Conservation (phyloP, 805 yeast species). For the Saturnispora gosingensis region DNA sequence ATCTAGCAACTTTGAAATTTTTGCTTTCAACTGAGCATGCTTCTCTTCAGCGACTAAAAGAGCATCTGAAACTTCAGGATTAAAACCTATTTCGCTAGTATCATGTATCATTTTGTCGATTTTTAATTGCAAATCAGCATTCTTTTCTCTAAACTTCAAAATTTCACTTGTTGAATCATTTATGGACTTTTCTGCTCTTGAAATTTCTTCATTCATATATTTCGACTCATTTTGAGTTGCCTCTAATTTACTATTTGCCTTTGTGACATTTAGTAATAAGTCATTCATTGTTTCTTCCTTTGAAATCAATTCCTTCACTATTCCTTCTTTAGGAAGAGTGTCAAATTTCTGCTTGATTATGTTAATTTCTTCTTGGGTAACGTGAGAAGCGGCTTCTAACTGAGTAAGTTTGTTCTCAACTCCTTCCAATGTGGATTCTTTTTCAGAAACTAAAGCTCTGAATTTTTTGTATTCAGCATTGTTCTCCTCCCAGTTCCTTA, state of each 20-base stretch:
- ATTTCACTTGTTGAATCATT: conserved; percentile 33
- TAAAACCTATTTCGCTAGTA: conserved; percentile 1
- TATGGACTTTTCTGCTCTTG: conserved; percentile 42
- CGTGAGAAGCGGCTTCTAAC: conserved; percentile 11
- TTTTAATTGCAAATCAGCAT: conserved; percentile 8
- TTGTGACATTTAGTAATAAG: conserved; percentile 37
- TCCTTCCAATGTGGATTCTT: conserved; percentile 25
- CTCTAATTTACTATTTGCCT: conserved; percentile 34
- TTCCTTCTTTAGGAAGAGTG: conserved; percentile 7
- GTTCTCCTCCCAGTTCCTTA: conserved; percentile 35
- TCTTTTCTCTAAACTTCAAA: conserved; percentile 8
- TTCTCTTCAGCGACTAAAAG: not conserved
- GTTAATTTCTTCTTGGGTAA: conserved; percentile 12
- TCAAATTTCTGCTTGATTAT: conserved; percentile 1
- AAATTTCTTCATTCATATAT: conserved; percentile 54
- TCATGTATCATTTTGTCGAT: conserved; percentile 11
- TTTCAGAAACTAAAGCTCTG: conserved; percentile 35
- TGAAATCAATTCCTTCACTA: conserved; percentile 20
- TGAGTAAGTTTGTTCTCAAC: conserved; percentile 15
- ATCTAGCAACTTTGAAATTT: not conserved
- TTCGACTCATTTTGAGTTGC: conserved; percentile 48
- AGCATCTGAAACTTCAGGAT: not conserved
- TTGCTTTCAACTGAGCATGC: not conserved
- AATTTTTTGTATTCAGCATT: conserved; percentile 38
- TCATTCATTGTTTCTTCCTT: conserved; percentile 37